phyloP scores from a whole-genome alignment of 306 rosid genomes.

The Abrus precatorius region DNA sequence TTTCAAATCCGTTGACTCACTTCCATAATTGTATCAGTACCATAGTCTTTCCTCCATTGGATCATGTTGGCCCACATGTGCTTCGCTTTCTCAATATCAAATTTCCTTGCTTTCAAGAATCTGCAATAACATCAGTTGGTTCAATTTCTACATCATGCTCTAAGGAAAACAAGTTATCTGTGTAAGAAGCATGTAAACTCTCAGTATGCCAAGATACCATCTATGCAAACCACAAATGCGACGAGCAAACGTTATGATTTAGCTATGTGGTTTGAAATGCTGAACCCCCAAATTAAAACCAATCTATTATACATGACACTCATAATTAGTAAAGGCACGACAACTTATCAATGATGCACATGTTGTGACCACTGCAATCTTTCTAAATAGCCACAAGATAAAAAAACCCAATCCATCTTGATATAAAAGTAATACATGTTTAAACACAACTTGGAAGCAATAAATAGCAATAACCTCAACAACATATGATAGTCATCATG shows the following conservation, averaged over 20 bases:
- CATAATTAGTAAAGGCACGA: neutral
- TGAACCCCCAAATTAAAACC: constrained; percentile 3
- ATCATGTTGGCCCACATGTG: constrained; percentile 94
- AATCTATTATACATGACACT: constrained; percentile 22
- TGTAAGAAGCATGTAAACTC: constrained; percentile 24
- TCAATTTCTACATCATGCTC: constrained; percentile 28
- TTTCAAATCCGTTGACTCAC: constrained; percentile 51
- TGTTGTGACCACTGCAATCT: constrained; percentile 17
- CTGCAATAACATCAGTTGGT: constrained; percentile 56
- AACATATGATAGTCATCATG: constrained; percentile 86
- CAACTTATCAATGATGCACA: constrained; percentile 17
- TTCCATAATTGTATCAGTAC: constrained; percentile 87
- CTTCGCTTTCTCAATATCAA: constrained; percentile 87
- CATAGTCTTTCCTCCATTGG: constrained; percentile 91
- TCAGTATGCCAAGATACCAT: neutral
- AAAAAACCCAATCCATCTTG: neutral
- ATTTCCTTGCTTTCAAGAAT: constrained; percentile 94
- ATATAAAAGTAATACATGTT: neutral
- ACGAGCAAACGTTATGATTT: neutral
- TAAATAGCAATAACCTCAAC: constrained; percentile 64
- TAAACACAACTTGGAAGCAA: neutral
- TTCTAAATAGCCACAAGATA: neutral
- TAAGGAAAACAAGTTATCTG: constrained; percentile 33
- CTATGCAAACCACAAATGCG: neutral
- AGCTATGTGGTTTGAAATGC: constrained; percentile 11